Conservation (phyloP, 23 red algal genomes). For the Gracilaria domingensis region DNA sequence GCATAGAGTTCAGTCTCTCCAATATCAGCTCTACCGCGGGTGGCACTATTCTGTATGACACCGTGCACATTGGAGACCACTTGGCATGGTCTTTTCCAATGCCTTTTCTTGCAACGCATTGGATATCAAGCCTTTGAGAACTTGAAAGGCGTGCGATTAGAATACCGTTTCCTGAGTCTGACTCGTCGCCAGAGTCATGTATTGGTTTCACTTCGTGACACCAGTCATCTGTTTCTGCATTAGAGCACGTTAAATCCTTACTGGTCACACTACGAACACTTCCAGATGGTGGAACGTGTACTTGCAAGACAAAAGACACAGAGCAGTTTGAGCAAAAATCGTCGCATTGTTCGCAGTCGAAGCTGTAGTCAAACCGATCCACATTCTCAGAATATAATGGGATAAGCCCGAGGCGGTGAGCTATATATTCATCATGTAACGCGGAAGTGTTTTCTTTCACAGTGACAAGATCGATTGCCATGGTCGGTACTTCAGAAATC, state of each 20-base stretch:
- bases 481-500: slow-evolving; percentile 97
- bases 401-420: slow-evolving; percentile 91
- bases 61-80: slow-evolving; percentile 92
- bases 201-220: slow-evolving; percentile 69
- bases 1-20: slow-evolving; percentile 67
- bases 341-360: slow-evolving; percentile 87
- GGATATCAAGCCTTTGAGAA: slow-evolving; percentile 80
- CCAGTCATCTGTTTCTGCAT: slow-evolving; percentile 21
- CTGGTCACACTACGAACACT: slow-evolving; percentile 32
- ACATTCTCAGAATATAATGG: slow-evolving; percentile 75
- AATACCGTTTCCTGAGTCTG: slow-evolving; percentile 66
- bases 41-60: slow-evolving; percentile 80
- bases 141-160: slow-evolving; percentile 78
- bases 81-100: slow-evolving; percentile 98
- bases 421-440: slow-evolving; percentile 93
- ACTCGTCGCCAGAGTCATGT: slow-evolving; percentile 73
- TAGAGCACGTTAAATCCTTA: slow-evolving; percentile 20
- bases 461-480: slow-evolving; percentile 96
- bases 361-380: slow-evolving; percentile 57
- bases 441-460: slow-evolving; percentile 86
- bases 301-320: slow-evolving; percentile 64
- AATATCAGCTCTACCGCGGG: slow-evolving; percentile 75
- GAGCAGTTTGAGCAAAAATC: slow-evolving; percentile 85
- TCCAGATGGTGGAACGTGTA: slow-evolving; percentile 9
- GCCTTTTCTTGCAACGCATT: slow-evolving; percentile 87